Base-by-base conservation (phyloP, 106 monocot species). In the Platanthera zijinensis region DNA sequence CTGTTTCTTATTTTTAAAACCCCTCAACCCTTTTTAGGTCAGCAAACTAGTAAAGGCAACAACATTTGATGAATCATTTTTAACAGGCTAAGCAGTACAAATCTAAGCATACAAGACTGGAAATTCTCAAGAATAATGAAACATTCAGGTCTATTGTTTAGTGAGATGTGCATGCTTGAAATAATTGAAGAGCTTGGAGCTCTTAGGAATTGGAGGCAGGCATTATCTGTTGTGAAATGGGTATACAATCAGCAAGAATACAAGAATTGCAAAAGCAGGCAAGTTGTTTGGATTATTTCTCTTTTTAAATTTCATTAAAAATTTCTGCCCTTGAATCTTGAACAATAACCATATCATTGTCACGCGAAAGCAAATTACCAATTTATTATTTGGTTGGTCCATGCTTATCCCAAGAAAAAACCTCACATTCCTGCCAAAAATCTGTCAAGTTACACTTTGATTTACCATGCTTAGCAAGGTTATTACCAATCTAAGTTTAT, bases 81-180 rank as follows among this genome's bases (percentile, higher is more conserved):
- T n/a, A 61, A 69, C 80, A 96, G 93, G 71, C 80, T 97, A 69
- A 80, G 61, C 54, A 62, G 72, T 54, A 51, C 76, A 73, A 84
- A 91, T 50, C 69, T 97, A 69, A 77, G 78, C 69, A 75, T 79
- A 59, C 86, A 84, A 61, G 97, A 97, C 68, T 97, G 97, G 97
- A 94, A 88, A 77, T 89, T 97, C 71, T 77, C 89, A 70, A 91
- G 89, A 81, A 68, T 97, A 80, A 93, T 97, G 91, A 94, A 84
- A 67, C 91, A 91, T 76, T 93, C 91, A 10, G 87, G 85, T n/a
- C 57, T 97, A 32, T 75, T 83, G 21, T 94, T 89, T 82, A 78
- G 82, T 21, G 97, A 97, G 77, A 80, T 74, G 69, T 71, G 82
- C 77, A 22, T 97, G 51, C 87, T 97, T 48, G 82, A 75, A 77